Conservation (phyloP, 768 basidiomycete species). For the Suillus discolor region DNA sequence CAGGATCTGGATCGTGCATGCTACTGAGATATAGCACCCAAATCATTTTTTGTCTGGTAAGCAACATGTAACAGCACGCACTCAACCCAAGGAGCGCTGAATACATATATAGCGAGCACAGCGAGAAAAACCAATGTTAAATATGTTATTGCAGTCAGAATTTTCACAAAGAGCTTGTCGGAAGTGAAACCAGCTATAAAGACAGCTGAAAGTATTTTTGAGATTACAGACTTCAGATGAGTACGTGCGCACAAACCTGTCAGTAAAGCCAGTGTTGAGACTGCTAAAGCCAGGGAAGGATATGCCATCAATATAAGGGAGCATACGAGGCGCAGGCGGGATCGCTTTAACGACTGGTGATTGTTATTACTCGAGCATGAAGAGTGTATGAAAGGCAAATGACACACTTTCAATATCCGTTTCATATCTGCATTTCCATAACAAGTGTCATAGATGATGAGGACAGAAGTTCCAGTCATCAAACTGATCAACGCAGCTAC, state of each 20-base stretch:
- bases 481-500: not conserved
- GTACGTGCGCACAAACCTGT: not conserved
- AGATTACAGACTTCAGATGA: not conserved
- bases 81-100: not conserved
- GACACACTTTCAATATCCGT: not conserved
- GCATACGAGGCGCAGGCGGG: not conserved
- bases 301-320: not conserved
- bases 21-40: not conserved
- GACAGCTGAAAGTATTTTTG: not conserved
- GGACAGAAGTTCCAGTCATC: conserved; percentile 2
- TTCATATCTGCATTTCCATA: not conserved
- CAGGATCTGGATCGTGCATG: not conserved
- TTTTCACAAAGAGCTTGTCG: not conserved
- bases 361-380: not conserved
- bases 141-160: not conserved
- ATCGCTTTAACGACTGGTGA: not conserved
- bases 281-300: not conserved
- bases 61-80: not conserved
- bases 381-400: not conserved
- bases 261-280: not conserved
- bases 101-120: not conserved
- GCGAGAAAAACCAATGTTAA: not conserved
- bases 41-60: not conserved
- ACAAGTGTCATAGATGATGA: not conserved
- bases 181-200: not conserved